Conservation (phyloP, 176 grass and related monocot species). For the Cymbopogon citratus region DNA sequence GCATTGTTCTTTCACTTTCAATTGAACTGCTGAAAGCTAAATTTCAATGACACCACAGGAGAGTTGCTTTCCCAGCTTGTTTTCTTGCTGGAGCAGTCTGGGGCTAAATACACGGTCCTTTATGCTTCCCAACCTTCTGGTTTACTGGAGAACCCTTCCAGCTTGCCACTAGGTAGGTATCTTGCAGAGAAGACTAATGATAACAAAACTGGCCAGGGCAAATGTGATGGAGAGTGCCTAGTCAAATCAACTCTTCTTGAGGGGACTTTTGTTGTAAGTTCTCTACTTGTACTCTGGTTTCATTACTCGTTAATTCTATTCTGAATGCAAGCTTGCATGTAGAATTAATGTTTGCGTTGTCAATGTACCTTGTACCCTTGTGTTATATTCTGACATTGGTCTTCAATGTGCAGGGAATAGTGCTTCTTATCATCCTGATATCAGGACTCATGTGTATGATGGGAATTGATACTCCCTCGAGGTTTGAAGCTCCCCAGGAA, state of each 20-base stretch:
- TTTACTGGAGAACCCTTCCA: conserved; percentile 33
- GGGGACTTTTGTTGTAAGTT: conserved; percentile 91
- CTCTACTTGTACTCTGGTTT: neutral
- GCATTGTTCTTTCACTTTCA: neutral
- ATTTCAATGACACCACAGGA: conserved; percentile 34
- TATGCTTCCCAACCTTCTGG: conserved; percentile 68
- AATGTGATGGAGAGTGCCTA: conserved; percentile 71
- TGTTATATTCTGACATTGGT: conserved; percentile 8
- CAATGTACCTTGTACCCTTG: neutral
- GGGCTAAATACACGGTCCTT: conserved; percentile 71
- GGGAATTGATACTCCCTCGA: conserved; percentile 81
- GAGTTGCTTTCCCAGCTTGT: conserved; percentile 72
- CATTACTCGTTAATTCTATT: neutral
- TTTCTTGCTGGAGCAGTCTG: conserved; percentile 36
- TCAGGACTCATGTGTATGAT: conserved; percentile 92
- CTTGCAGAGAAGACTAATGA: conserved; percentile 56
- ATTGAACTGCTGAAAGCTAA: neutral
- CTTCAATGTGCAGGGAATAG: conserved; percentile 59
- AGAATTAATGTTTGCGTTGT: neutral
- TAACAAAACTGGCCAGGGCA: conserved; percentile 37
- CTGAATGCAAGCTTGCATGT: neutral
- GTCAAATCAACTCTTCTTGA: conserved; percentile 85
- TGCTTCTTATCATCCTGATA: conserved; percentile 95
- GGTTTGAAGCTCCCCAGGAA: conserved; percentile 82
- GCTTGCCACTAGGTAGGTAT: conserved; percentile 49